Evolutionary conservation across 352 stramenopile genomes (phyloP).

Genomic region (Pythium insidiosum): DNA sequence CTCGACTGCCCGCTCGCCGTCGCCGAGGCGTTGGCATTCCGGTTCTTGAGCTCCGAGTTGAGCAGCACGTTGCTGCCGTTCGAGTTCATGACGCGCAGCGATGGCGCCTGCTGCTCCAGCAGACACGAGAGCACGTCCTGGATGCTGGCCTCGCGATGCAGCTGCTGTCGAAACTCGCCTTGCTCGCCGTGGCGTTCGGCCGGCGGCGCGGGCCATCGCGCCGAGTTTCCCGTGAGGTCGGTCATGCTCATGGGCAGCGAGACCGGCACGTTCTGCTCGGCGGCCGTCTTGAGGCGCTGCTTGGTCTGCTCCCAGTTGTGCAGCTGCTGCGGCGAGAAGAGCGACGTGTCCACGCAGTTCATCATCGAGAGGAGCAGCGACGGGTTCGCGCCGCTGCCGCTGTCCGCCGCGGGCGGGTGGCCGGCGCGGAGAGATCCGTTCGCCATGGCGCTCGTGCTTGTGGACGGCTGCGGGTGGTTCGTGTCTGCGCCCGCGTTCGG

Average conservation of each 20-base stretch:
- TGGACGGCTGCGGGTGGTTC: no score
- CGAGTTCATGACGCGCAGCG: slow-evolving; percentile 32
- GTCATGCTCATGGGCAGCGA: slow-evolving; percentile 5
- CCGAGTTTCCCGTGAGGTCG: slow-evolving; percentile 2
- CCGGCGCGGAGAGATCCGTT: no score
- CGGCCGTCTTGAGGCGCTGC: slow-evolving; percentile 38
- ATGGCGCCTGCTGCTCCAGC: slow-evolving; percentile 58
- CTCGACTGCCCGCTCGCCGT: slow-evolving; percentile 14
- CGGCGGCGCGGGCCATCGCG: slow-evolving; percentile 1
- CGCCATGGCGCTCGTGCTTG: background rate
- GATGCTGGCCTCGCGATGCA: slow-evolving; percentile 70
- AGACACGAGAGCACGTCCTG: slow-evolving; percentile 71
- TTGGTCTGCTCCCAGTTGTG: slow-evolving; percentile 80
- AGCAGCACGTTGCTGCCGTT: slow-evolving; percentile 46
- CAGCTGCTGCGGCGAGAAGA: slow-evolving; percentile 66
- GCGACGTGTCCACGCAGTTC: slow-evolving; percentile 77
- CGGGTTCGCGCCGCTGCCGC: slow-evolving; percentile 52
- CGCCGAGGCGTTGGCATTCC: slow-evolving; percentile 8
- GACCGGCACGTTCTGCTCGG: slow-evolving; percentile 29
- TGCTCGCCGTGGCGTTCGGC: slow-evolving; percentile 4
- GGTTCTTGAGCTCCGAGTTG: slow-evolving; percentile 44
- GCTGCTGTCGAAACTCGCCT: slow-evolving; percentile 35
- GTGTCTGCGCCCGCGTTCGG: no score
- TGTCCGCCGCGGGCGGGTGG: background rate
- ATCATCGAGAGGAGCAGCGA: slow-evolving; percentile 80